Percentiles rank a stretch among this genome's conserved stretches.
Conservation (phyloP, 2,329 filamentous ascomycete genomes). For the Pseudocercospora crystallina region DNA sequence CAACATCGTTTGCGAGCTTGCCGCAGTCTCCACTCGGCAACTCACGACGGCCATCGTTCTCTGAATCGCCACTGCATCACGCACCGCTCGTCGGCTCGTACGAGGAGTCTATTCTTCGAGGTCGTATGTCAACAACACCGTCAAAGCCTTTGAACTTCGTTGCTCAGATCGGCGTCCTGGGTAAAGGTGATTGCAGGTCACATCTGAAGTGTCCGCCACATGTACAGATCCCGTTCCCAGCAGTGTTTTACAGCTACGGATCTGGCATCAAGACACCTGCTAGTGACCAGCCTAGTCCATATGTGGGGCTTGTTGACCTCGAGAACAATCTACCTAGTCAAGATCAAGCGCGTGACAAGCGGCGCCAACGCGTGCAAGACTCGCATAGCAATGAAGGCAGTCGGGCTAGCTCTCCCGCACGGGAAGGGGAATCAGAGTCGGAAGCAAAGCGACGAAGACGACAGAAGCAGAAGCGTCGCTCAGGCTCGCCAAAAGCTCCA, state of each 20-base stretch:
- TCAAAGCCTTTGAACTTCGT: conserved; percentile 91
- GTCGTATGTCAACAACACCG: conserved; percentile 93
- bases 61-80: conserved; percentile 80
- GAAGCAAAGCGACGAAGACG: conserved; percentile 29
- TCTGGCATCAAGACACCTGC: conserved; percentile 63
- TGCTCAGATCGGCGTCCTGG: conserved; percentile 91
- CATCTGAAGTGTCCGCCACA: conserved; percentile 84
- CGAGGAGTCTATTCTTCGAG: conserved; percentile 91
- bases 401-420: conserved; percentile 28
- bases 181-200: conserved; percentile 82
- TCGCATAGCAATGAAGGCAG: conserved; percentile 29
- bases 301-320: conserved; percentile 89
- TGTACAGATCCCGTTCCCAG: conserved; percentile 85
- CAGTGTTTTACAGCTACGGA: conserved; percentile 93
- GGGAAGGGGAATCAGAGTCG: conserved; percentile 25
- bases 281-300: conserved; percentile 89
- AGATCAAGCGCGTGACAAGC: conserved; percentile 28
- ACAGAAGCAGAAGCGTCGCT: conserved; percentile 60
- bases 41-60: conserved; percentile 67
- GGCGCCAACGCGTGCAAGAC: conserved; percentile 33
- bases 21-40: conserved; percentile 50
- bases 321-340: conserved; percentile 67
- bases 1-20: conserved; percentile 40
- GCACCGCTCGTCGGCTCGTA: conserved; percentile 97
- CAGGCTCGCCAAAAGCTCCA: conserved; percentile 62